Conservation (phyloP, 139 green algal genomes). For the Axilococcus clingmanii region DNA sequence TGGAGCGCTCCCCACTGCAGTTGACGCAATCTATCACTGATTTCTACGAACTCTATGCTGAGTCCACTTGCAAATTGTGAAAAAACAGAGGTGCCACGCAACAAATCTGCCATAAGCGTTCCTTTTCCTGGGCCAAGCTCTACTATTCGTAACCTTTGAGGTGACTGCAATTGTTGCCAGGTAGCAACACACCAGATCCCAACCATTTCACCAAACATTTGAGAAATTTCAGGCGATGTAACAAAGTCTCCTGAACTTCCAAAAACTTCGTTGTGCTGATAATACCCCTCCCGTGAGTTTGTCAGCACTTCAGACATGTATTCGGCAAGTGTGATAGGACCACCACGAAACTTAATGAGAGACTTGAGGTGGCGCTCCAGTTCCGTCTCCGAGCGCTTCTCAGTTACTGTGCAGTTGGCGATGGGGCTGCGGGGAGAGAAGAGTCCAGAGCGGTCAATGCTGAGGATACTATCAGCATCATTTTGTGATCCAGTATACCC, state of each 20-base stretch:
- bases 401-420: neutral
- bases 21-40: constrained; percentile 45
- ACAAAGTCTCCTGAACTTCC: constrained; percentile 84
- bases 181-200: constrained; percentile 80
- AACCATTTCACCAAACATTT: constrained; percentile 97
- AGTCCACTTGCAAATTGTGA: constrained; percentile 28
- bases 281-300: constrained; percentile 71
- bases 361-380: constrained; percentile 36
- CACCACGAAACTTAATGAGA: constrained; percentile 76
- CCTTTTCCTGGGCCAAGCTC: constrained; percentile 90
- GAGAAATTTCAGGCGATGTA: constrained; percentile 92
- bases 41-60: constrained; percentile 76
- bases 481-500: no score
- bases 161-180: constrained; percentile 75
- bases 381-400: constrained; percentile 32
- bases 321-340: constrained; percentile 81
- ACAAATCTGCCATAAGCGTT: constrained; percentile 92
- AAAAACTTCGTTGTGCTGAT: constrained; percentile 79
- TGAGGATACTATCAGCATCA: neutral
- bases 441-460: neutral
- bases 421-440: neutral
- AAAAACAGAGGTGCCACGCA: constrained; percentile 55
- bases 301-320: constrained; percentile 85
- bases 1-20: constrained; percentile 43
- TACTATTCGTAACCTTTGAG: constrained; percentile 64